Base-by-base conservation (phyloP, 1,139 yeast species). In the Meyerozyma guilliermondii region DNA sequence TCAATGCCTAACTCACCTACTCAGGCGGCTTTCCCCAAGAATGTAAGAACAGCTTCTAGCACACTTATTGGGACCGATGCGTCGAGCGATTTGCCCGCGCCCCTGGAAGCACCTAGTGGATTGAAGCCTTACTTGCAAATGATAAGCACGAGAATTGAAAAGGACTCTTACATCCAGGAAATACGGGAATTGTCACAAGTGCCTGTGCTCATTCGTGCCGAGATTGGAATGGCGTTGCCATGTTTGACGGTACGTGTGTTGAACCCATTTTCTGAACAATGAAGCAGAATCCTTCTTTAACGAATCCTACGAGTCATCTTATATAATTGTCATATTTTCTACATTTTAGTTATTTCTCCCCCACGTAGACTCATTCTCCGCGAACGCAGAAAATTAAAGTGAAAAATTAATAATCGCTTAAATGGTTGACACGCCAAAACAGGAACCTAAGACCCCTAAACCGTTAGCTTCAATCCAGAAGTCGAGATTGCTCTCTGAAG, bases 151-250 rank as follows among this genome's bases (percentile, higher is more conserved):
- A 72, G 86, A 49, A 68, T 70, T 29, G 92, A 87, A 46, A 83
- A 81, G 37, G 81, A 74, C 33, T 68, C 76, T 46, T 63, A 64
- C 49, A 78, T 92, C 43, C 98, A 92, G 68, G 95, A 87, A 56
- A 82, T 92, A 42, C 74, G 78, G 48, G 94, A 87, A 54, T 68
- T 91, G 54, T 76, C 76, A 41, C 83, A 81, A 55, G 86, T 92
- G 39, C 98, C 98, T 13, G 82, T 92, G 17, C 70, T 92, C 48
- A 71, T 92, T 48, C 76, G 97, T 52, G 95, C 97, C 0, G 98
- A 91, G 62, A 80, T 89, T 43, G 97, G 96, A 41, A 88, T 87
- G 91, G 89, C 95, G 1, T 74, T 92, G 46, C 98, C 98, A 13
- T 91, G 98, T 61, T 75, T 92, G 58, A 87, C 97, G 4, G 96